Conservation (phyloP, 108 stramenopile species). For the Pseudonitzschia multiseries region DNA sequence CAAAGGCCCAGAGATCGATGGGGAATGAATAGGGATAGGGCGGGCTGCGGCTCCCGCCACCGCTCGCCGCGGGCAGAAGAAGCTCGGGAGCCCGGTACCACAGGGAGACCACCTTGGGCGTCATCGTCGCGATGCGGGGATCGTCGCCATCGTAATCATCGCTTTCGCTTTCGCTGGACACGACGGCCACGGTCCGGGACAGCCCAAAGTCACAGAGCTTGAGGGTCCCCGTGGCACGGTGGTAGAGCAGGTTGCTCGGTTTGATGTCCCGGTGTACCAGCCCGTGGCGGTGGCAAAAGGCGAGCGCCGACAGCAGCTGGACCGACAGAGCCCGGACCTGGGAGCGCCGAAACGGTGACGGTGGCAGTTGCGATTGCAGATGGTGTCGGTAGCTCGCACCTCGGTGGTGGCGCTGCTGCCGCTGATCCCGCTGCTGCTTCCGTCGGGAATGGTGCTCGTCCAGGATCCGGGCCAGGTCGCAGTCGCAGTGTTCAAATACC, state of each 20-base stretch:
- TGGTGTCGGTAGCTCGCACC: not conserved
- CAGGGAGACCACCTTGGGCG: conserved; percentile 87
- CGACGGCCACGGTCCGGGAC: conserved; percentile 51
- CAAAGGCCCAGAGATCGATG: conserved; percentile 84
- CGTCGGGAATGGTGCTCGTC: conserved; percentile 48
- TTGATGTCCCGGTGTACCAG: conserved; percentile 87
- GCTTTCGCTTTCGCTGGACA: not conserved
- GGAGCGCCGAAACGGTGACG: conserved; percentile 50
- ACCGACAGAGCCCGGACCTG: conserved; percentile 62
- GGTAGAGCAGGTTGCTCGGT: conserved; percentile 72
- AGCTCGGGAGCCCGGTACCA: conserved; percentile 96
- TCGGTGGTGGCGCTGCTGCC: too few species aligned
- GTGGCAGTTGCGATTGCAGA: not conserved
- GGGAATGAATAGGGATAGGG: conserved; percentile 50
- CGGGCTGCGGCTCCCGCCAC: not conserved
- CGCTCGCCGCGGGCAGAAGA: conserved; percentile 31
- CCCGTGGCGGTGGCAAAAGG: conserved; percentile 56
- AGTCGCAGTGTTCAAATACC: conserved; percentile 78
- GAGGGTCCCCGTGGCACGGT: conserved; percentile 41
- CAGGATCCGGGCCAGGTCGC: conserved; percentile 70
- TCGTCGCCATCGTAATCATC: not conserved
- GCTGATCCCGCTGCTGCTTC: too few species aligned
- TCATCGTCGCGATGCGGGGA: conserved; percentile 41
- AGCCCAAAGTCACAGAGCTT: conserved; percentile 90
- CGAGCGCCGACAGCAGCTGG: conserved; percentile 65